Conservation (phyloP, 257 asterid genomes). For the Fraxinus quadrangulata region DNA sequence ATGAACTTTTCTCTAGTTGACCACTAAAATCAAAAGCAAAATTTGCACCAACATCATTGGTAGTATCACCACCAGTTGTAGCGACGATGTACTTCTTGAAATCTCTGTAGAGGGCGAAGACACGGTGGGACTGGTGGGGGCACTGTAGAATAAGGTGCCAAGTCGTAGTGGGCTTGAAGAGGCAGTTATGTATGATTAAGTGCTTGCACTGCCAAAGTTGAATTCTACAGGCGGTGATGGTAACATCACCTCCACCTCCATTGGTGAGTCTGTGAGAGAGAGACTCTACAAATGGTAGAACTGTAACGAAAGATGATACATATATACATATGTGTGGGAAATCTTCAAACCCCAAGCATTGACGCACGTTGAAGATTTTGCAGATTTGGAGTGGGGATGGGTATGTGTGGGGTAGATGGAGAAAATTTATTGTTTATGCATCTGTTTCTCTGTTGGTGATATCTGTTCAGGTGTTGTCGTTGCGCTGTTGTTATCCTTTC, state of each 20-base stretch:
- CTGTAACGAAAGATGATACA: slow-evolving; percentile 17
- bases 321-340: slow-evolving; percentile 3
- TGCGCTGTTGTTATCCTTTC: no score
- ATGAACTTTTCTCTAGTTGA: no score
- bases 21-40: slow-evolving; percentile 38
- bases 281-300: neutral
- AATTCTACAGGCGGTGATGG: slow-evolving; percentile 34
- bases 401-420: no score
- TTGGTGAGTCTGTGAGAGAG: slow-evolving; percentile 3
- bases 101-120: slow-evolving; percentile 31
- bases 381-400: no score
- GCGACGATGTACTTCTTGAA: slow-evolving; percentile 31
- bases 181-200: slow-evolving; percentile 61
- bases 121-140: slow-evolving; percentile 61
- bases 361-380: no score
- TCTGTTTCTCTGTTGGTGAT: no score
- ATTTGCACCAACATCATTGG: slow-evolving; percentile 33
- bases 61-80: neutral
- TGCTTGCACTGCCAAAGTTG: slow-evolving; percentile 60
- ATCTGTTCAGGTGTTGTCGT: no score
- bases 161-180: slow-evolving; percentile 64
- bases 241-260: slow-evolving; percentile 44
- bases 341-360: no score
- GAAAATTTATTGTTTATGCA: no score
- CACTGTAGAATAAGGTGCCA: slow-evolving; percentile 50